Base-by-base conservation (phyloP, 139 green algal species). In the Volvox reticuliferus region DNA sequence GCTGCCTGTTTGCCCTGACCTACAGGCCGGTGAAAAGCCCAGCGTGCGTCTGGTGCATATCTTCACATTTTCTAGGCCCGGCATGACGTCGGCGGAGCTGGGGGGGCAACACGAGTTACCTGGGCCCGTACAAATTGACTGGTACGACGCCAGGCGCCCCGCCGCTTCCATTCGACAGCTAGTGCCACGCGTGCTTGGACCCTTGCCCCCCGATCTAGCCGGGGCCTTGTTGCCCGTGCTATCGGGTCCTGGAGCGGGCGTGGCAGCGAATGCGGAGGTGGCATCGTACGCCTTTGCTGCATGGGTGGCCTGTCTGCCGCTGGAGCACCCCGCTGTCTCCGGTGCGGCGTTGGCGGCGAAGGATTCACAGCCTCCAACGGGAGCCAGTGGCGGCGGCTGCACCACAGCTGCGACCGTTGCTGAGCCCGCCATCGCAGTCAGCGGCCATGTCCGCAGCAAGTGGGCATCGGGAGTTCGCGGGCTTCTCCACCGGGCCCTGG, bases 281-380 rank as follows among this genome's bases (percentile, higher is more conserved):
- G 82, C 62, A 18, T 78, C 61, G 22, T 62, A 87, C 61, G 24
- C 30, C 62, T 87, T 87, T 61, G 62, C 82, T 12, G 62, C 61
- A 20, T 87, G 82, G 82, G 32, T 87, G 82, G 82, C 32, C 1
- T 62, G 82, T 1, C 82, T 87, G 82, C 82, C 82, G 82, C 62
- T 78, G 82, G 30, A 55, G 21, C 19, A 84, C n/a, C 36, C 78
- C 20, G 36, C 76, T 20, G 30, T 62, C 2, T 28, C 76, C 33
- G 33, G 16, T 28, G 76, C 76, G 76, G 76, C 76, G 76, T 33
- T 19, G 76, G 76, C 30, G 76, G 30, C 76, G 32, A 55, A 17
- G 78, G 36, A 30, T 20, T 79, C 71, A 20, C 71, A 30, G 71
- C 71, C 22, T 21, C 71, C 71, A 35, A 18, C n/a, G n/a, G 73